phyloP scores from a whole-genome alignment of 331 rosid genomes.

The Acacia concinna region DNA sequence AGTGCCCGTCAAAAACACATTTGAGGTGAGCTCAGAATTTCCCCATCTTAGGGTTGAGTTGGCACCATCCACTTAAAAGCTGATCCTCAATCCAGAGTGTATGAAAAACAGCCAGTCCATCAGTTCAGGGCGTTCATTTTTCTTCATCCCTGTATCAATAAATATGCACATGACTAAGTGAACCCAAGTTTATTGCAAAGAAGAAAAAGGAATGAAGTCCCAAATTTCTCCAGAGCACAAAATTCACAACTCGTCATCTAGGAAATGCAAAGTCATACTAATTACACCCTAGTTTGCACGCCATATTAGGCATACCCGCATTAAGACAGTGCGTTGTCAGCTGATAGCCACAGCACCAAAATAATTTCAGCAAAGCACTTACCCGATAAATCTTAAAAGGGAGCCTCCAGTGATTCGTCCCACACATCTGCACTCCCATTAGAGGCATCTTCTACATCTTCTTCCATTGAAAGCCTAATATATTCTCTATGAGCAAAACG shows the following conservation, averaged over 20 bases:
- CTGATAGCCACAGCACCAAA: neutral
- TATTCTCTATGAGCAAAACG: constrained; percentile 99
- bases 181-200: neutral
- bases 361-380: constrained; percentile 36
- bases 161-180: constrained; percentile 12
- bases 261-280: constrained; percentile 15
- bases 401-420: constrained; percentile 99
- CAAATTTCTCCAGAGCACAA: neutral
- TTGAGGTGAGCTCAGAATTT: constrained; percentile 30
- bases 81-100: constrained; percentile 31
- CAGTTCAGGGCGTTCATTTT: constrained; percentile 27
- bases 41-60: constrained; percentile 11
- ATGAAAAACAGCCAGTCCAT: constrained; percentile 33
- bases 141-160: constrained; percentile 37
- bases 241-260: neutral
- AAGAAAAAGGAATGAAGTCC: neutral
- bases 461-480: constrained; percentile 99
- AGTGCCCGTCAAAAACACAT: constrained; percentile 30
- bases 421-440: constrained; percentile 99
- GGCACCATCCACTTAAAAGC: constrained; percentile 32
- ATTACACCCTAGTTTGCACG: neutral
- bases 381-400: constrained; percentile 71
- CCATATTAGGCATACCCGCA: neutral
- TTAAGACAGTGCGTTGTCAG: neutral
- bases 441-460: constrained; percentile 99